phyloP scores from a whole-genome alignment of 257 asterid species.

The Solanum habrochaites region DNA sequence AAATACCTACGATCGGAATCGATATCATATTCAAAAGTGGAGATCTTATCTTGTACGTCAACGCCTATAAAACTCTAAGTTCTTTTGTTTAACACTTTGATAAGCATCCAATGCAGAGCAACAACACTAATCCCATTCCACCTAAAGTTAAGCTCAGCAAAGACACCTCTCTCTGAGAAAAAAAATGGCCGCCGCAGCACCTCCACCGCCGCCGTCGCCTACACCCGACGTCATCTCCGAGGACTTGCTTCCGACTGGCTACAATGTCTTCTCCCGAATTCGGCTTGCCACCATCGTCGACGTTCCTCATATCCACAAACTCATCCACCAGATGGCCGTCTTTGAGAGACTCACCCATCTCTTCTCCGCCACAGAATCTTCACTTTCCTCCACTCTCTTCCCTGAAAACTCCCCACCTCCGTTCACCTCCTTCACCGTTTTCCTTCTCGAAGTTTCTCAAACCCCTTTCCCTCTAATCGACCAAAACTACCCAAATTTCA shows the following conservation, averaged over 20 bases:
- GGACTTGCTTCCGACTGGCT: neutral
- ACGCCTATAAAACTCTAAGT: no score
- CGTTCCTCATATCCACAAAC: slow-evolving; percentile 32
- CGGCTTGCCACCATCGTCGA: slow-evolving; percentile 25
- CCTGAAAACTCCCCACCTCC: slow-evolving; percentile 12
- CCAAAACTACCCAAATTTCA: neutral
- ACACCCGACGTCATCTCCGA: slow-evolving; percentile 3
- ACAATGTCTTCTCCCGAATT: slow-evolving; percentile 22
- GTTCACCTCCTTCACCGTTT: slow-evolving; percentile 32
- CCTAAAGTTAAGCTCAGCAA: neutral
- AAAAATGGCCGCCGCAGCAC: slow-evolving; percentile 36
- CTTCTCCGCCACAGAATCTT: slow-evolving; percentile 26
- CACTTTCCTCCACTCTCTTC: slow-evolving; percentile 37
- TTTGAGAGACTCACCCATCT: slow-evolving; percentile 29
- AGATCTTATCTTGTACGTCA: no score
- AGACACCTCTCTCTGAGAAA: neutral
- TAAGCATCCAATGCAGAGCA: neutral
- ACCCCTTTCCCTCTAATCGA: slow-evolving; percentile 10
- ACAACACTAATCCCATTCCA: neutral
- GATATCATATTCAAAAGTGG: no score
- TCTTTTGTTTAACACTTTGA: neutral
- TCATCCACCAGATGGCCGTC: slow-evolving; percentile 41
- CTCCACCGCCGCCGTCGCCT: slow-evolving; percentile 25
- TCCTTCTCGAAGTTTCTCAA: slow-evolving; percentile 33
- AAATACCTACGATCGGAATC: no score